Evolutionary conservation across 2,329 filamentous ascomycete genomes (phyloP), one percentile per base, ranked within the genome.

Genomic region (Neopestalotiopsis sp.): DNA sequence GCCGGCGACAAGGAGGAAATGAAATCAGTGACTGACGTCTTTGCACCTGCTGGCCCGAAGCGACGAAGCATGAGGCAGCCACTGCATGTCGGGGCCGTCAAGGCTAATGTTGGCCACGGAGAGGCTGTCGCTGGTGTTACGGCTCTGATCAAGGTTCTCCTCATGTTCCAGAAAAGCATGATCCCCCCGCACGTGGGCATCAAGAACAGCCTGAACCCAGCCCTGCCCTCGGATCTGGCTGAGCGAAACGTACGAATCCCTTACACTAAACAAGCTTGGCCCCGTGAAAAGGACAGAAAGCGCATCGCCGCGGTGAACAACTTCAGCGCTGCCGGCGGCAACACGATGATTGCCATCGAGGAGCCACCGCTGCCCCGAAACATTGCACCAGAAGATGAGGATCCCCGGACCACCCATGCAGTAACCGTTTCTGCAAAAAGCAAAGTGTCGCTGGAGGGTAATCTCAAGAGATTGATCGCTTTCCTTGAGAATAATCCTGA

Each of bases 1-100:
- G 91, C 89, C 42, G 91, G 91, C 68, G 92, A 94, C 75, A 85
- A 85, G 2, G 24, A 87, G 87, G 91, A 92, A 77, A 90, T 90
- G 84, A 83, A 85, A 2, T 89, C 87, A 0, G 88, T 92, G 61
- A 83, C 84, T 28, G 84, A 87, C 49, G 82, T 87, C 6, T 92
- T 92, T 72, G 88, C 87, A 58, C 85, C 85, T 14, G 24, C 24
- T 28, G 83, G 67, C 79, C 28, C 24, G 13, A 85, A 73, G 81
- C 83, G 77, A 67, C 79, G 82, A 53, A 74, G 72, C 24, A 65
- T 73, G 6, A 76, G 81, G 14, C 75, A 82, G 32, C 79, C 81
- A 0, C 77, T 89, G 4, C 76, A 82, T 66, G 72, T 88, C 7
- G 86, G 86, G 0, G 79, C 84, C 1, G 78, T 83, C 1, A 88